Evolutionary conservation across 148 eudicot species (phyloP).

Genomic region (Linanthus parryae): DNA sequence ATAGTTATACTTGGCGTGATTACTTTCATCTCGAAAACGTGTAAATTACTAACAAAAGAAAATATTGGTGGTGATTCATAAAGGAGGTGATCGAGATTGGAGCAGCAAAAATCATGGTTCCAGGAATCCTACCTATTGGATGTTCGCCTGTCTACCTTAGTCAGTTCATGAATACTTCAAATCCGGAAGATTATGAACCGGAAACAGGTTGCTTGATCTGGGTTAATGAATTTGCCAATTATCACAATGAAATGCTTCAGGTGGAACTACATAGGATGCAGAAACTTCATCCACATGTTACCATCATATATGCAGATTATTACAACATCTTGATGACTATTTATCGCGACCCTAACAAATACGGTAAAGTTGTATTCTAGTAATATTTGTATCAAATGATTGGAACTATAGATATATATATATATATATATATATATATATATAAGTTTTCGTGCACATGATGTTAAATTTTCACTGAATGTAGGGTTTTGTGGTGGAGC

Average conservation of each 20-base stretch:
- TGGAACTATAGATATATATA: background rate
- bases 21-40: too few relatives aligned
- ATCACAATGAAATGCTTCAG: conserved; percentile 25
- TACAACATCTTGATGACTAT: conserved; percentile 29
- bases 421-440: background rate
- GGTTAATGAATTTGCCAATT: conserved; percentile 22
- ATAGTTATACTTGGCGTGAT: background rate
- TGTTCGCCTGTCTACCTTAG: conserved; percentile 25
- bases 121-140: conserved; percentile 34
- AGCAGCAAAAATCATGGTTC: conserved; percentile 29
- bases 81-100: conserved; percentile 39
- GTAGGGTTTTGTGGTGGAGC: conserved; percentile 45
- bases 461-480: background rate
- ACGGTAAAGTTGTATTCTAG: too few relatives aligned
- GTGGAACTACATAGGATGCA: conserved; percentile 9
- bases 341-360: conserved; percentile 23
- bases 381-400: too few relatives aligned
- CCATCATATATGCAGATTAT: conserved; percentile 32
- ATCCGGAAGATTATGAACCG: conserved; percentile 21
- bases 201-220: conserved; percentile 29
- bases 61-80: too few relatives aligned
- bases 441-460: background rate
- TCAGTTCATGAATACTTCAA: background rate
- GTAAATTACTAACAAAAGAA: too few relatives aligned
- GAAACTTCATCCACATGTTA: conserved; percentile 17